Conservation (phyloP, 73 alveolate species). For the Paramecium sonneborni region DNA sequence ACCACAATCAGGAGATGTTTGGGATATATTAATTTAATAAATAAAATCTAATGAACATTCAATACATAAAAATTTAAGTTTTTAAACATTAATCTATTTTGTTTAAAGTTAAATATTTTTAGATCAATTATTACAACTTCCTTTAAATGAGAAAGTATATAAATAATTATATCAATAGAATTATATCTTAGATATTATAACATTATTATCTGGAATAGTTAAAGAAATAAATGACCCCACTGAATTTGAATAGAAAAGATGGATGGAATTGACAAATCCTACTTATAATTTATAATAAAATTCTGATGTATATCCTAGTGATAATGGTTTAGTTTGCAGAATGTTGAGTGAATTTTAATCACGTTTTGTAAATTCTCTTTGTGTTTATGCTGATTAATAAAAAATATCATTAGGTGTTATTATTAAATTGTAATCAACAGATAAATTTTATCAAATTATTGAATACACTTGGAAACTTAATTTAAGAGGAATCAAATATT, state of each 20-base stretch:
- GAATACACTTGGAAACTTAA: conserved; percentile 48
- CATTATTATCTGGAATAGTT: conserved; percentile 23
- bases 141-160: conserved; percentile 32
- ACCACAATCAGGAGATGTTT: neutral
- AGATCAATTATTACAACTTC: neutral
- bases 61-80: conserved; percentile 25
- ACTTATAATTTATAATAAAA: conserved; percentile 6
- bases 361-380: conserved; percentile 29
- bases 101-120: conserved; percentile 46
- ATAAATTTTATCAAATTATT: neutral
- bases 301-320: conserved; percentile 33
- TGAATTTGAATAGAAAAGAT: conserved; percentile 42
- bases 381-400: conserved; percentile 42
- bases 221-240: neutral
- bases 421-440: neutral
- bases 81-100: conserved; percentile 1
- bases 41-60: conserved; percentile 18
- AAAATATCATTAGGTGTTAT: conserved; percentile 13
- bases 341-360: conserved; percentile 37
- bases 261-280: conserved; percentile 44
- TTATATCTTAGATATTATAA: conserved; percentile 6
- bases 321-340: conserved; percentile 49
- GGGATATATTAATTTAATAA: neutral
- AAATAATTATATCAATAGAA: neutral
- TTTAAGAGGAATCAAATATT: conserved; percentile 27